These are phyloP conservation scores for Pseudocohnilembus persalinus DNA, from an alignment of 169 alveolate species.

Conservation along the genomic window DNA sequence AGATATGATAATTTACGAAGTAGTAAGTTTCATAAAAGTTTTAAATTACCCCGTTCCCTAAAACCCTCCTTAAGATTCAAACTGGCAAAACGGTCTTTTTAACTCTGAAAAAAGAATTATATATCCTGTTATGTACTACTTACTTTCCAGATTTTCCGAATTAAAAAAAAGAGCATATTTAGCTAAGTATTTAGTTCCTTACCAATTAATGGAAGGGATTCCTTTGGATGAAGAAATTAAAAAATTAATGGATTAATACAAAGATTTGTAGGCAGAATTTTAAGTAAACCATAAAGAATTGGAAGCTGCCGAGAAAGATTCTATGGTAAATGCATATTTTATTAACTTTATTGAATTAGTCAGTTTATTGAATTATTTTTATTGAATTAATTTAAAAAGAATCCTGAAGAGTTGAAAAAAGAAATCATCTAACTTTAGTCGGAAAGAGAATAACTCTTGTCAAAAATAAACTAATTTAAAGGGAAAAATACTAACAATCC, in stretches of 20 bases:
- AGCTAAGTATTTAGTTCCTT: constrained; percentile 44
- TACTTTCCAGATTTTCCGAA: constrained; percentile 28
- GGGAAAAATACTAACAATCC: constrained; percentile 33
- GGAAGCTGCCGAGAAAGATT: constrained; percentile 18
- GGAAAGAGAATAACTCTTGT: constrained; percentile 43
- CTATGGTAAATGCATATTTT: constrained; percentile 7
- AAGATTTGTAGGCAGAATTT: constrained; percentile 46
- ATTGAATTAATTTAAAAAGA: constrained; percentile 11
- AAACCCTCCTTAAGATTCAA: constrained; percentile 14
- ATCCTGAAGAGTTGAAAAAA: constrained; percentile 41
- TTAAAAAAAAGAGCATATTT: constrained; percentile 43
- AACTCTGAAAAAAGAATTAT: constrained; percentile 28
- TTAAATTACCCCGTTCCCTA: constrained; percentile 22
- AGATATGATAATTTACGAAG: constrained; percentile 3
- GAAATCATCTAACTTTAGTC: constrained; percentile 28
- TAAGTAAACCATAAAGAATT: constrained; percentile 37
- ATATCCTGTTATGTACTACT: constrained; percentile 31
- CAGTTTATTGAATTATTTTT: background rate
- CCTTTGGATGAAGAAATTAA: constrained; percentile 44
- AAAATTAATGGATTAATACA: constrained; percentile 21
- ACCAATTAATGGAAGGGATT: constrained; percentile 30
- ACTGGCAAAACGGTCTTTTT: constrained; percentile 1
- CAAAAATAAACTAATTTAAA: constrained; percentile 31
- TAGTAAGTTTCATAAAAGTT: constrained; percentile 7
- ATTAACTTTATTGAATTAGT: background rate